Base-by-base conservation (phyloP, 805 yeast species). In the Lachancea cidri region DNA sequence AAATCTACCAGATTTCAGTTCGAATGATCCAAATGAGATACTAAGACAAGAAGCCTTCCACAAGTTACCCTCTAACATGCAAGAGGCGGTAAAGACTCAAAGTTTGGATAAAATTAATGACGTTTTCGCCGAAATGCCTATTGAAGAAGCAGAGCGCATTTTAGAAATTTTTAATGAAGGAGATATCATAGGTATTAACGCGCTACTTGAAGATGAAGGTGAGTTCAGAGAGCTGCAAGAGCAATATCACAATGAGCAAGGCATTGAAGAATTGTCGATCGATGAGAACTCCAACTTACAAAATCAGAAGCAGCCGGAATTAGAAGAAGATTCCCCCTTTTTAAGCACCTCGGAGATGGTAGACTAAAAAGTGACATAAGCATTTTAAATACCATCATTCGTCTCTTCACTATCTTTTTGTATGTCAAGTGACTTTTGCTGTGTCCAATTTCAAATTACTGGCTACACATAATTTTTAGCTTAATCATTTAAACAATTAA, bases 141-240 rank as follows among this genome's bases (percentile, higher is more conserved):
- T 89, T 3, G 83, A 73, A 8, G 89, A 86, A 30, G 96, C 96
- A 4, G 98, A 91, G 59, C 60, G 65, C 6, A 71, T 85, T 5
- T 73, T 91, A 50, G 89, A 81, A 46, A 60, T 77, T 38, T 81
- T 91, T 55, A 83, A 86, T 51, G 78, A 81, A 54, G 83, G 88
- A 55, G 88, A 86, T 8, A 88, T 87, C 24, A 80, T 91, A 55
- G 87, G 91, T 27, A 79, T 91, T 30, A 84, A 80, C 51, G 95
- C 83, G 0, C 64, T 82, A 29, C 62, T 84, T 40, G 93, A 85
- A 50, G 77, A 83, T 57, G 88, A 83, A 56, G 68, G 74, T 16
- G 86, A 85, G 43, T 85, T 83, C 61, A 66, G 74, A 44, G 73
- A 77, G 42, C 66, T 75, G 37, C 64, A 68, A 35, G 65, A 74